Percentiles rank a stretch among this genome's conserved stretches.
phyloP scores from a whole-genome alignment of 2,329 filamentous ascomycete genomes.

The Aspergillus quadrilineatus region DNA sequence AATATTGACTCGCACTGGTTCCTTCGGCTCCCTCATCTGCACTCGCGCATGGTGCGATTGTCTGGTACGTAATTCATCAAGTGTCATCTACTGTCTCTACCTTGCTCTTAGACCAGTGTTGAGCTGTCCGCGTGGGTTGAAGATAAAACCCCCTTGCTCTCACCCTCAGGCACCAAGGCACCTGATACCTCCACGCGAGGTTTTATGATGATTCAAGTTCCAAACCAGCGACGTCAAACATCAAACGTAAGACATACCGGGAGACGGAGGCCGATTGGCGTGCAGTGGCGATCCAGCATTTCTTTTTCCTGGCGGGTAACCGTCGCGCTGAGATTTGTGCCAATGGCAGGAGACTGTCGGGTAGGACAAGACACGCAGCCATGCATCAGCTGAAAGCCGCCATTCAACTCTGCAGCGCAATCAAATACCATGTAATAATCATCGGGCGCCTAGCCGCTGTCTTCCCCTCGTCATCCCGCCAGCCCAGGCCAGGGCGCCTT shows the following conservation, averaged over 20 bases:
- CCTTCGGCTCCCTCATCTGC: neutral
- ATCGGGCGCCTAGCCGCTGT: conserved; percentile 4
- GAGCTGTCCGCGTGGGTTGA: neutral
- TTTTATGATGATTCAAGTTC: neutral
- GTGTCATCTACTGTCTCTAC: neutral
- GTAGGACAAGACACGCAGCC: conserved; percentile 25
- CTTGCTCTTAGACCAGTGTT: neutral
- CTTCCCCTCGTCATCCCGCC: conserved; percentile 8
- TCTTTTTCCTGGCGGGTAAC: conserved; percentile 1
- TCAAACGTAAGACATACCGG: neutral
- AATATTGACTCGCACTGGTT: neutral
- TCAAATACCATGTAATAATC: neutral
- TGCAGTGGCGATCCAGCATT: conserved; percentile 1
- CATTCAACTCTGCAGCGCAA: conserved; percentile 1
- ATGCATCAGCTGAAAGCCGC: conserved; percentile 21
- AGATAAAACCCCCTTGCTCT: neutral
- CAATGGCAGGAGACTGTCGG: conserved; percentile 7
- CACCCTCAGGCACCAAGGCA: neutral
- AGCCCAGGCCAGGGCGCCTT: conserved; percentile 1
- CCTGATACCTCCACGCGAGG: neutral
- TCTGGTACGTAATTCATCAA: neutral
- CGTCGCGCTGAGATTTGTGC: conserved; percentile 7
- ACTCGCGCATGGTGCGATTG: neutral
- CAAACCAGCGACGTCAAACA: neutral
- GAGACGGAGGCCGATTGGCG: neutral